phyloP scores from a whole-genome alignment of 805 yeast genomes.

The Naumovozyma dairenensis region DNA sequence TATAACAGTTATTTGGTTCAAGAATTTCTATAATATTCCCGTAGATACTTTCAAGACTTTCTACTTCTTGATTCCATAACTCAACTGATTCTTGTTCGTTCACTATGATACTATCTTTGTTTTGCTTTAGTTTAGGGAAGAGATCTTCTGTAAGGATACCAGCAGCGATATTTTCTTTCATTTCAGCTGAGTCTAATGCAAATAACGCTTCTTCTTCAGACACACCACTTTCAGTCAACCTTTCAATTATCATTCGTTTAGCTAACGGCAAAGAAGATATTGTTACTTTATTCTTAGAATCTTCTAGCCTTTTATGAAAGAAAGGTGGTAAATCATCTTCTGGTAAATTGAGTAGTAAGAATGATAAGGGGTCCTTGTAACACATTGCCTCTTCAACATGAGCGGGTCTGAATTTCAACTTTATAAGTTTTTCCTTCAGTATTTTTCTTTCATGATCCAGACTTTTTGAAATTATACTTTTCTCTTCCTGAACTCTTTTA shows the following conservation, averaged over 20 bases:
- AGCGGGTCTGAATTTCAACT: slow-evolving; percentile 55
- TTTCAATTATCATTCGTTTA: slow-evolving; percentile 44
- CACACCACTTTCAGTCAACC: slow-evolving; percentile 58
- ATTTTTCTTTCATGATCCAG: slow-evolving; percentile 9
- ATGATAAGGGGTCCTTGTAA: slow-evolving; percentile 40
- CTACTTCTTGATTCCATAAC: slow-evolving; percentile 69
- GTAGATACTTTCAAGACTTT: slow-evolving; percentile 53
- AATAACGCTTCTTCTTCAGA: slow-evolving; percentile 53
- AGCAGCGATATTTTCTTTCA: slow-evolving; percentile 43
- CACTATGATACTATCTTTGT: slow-evolving; percentile 4
- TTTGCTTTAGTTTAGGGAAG: slow-evolving; percentile 9
- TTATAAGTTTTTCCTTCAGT: slow-evolving; percentile 28
- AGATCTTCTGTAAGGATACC: slow-evolving; percentile 38
- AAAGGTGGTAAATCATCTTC: slow-evolving; percentile 81
- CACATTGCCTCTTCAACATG: slow-evolving; percentile 67
- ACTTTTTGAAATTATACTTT: slow-evolving; percentile 3
- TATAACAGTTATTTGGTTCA: slow-evolving; percentile 21
- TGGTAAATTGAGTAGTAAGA: slow-evolving; percentile 74
- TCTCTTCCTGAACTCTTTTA: slow-evolving; percentile 7
- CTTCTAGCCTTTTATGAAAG: slow-evolving; percentile 49
- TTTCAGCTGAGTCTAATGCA: slow-evolving; percentile 33
- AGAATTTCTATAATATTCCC: slow-evolving; percentile 33
- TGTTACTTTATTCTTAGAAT: slow-evolving; percentile 48
- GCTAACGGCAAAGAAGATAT: slow-evolving; percentile 30
- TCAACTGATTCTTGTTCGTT: slow-evolving; percentile 30